A percentile compares a stretch with the other conserved stretches of the same genome.
Conservation (phyloP, 768 basidiomycete species). For the Leccinum boreale region DNA sequence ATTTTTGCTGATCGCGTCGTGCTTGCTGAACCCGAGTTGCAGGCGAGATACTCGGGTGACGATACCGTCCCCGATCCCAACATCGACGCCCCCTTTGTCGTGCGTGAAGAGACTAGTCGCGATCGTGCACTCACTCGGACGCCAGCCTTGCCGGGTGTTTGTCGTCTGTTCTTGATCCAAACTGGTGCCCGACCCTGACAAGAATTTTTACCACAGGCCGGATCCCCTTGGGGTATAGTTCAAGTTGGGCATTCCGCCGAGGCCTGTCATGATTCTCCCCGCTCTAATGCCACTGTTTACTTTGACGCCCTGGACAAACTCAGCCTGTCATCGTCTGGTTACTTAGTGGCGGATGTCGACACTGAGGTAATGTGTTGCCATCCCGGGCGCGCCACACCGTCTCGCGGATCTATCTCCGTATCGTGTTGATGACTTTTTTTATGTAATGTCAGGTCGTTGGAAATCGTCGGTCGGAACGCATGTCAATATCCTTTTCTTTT, state of each 20-base stretch:
- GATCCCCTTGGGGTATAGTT: background rate
- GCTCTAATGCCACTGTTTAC: slow-evolving; percentile 21
- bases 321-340: slow-evolving; percentile 1
- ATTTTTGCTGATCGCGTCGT: background rate
- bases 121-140: background rate
- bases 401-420: background rate
- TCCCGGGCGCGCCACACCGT: background rate
- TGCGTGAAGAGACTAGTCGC: background rate
- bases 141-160: slow-evolving; percentile 1
- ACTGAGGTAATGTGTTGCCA: slow-evolving; percentile 7
- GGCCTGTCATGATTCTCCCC: background rate
- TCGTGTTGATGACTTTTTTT: background rate
- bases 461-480: slow-evolving; percentile 7
- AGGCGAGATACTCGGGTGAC: background rate
- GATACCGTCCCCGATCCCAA: background rate
- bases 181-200: slow-evolving; percentile 7
- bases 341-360: slow-evolving; percentile 3
- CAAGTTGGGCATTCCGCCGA: background rate
- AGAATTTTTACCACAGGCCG: slow-evolving; percentile 5
- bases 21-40: too few relatives aligned
- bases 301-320: slow-evolving; percentile 22
- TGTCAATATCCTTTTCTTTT: slow-evolving; percentile 13
- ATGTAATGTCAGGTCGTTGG: slow-evolving; percentile 5
- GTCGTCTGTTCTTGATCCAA: background rate
- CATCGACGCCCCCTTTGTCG: background rate